Evolutionary conservation across 441 rosid species (phyloP).

Genomic region (Aquilaria agallochum): DNA sequence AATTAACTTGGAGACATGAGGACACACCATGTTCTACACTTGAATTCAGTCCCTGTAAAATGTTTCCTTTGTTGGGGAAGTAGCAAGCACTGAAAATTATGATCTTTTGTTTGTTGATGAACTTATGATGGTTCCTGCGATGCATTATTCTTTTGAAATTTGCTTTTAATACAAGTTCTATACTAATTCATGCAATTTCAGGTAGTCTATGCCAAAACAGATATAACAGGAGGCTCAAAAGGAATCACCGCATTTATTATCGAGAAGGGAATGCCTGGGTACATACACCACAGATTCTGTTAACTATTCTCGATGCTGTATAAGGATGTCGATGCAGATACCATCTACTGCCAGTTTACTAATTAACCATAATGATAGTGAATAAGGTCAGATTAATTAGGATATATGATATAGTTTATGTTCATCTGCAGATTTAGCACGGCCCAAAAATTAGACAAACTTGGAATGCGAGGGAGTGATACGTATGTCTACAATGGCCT

Average conservation of each 20-base stretch:
- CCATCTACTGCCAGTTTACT: too few relatives aligned
- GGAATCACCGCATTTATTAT: conserved; percentile 92
- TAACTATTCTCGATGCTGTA: not conserved
- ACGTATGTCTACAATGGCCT: conserved; percentile 48
- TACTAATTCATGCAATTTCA: conserved; percentile 26
- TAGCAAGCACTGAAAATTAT: not conserved
- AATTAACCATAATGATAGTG: too few relatives aligned
- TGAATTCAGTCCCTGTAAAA: too few relatives aligned
- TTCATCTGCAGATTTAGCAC: conserved; percentile 77
- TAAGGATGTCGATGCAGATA: too few relatives aligned
- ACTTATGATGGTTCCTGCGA: not conserved
- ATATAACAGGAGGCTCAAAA: conserved; percentile 73
- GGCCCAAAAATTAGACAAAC: conserved; percentile 97
- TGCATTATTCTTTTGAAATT: not conserved
- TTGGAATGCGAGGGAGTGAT: conserved; percentile 98
- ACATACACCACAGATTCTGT: conserved; percentile 19
- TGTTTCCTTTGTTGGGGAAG: too few relatives aligned
- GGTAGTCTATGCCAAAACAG: conserved; percentile 91
- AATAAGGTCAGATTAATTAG: too few relatives aligned
- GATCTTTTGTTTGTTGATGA: not conserved
- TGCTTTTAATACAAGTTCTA: conserved; percentile 11
- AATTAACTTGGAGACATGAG: too few relatives aligned
- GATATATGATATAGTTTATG: conserved; percentile 11
- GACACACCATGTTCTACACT: too few relatives aligned
- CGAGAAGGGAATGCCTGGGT: conserved; percentile 98